Conservation (phyloP, 352 stramenopile genomes). For the Pythium utonaiense region DNA sequence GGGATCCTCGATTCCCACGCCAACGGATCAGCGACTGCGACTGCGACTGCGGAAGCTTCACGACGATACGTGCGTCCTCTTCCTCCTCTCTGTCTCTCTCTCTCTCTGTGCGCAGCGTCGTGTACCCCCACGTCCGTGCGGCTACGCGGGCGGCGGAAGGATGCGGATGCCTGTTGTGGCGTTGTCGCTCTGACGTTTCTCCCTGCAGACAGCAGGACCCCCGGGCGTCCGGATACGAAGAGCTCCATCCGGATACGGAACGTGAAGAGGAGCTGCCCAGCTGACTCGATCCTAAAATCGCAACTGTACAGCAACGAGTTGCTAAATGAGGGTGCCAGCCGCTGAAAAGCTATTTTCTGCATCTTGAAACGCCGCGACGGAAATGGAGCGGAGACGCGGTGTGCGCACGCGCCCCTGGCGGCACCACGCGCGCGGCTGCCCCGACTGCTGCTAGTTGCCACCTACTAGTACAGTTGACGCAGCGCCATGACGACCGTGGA, state of each 20-base stretch:
- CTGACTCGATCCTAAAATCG: constrained; percentile 17
- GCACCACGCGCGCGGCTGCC: not conserved
- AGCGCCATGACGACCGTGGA: constrained; percentile 19
- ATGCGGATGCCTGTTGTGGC: constrained; percentile 2
- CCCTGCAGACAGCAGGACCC: constrained; percentile 5
- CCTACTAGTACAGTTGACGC: not conserved
- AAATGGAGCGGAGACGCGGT: not conserved
- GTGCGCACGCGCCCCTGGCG: no score
- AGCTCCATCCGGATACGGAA: constrained; percentile 17
- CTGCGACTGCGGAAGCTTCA: not conserved
- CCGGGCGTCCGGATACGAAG: constrained; percentile 16
- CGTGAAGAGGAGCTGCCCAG: not conserved
- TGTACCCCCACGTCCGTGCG: not conserved
- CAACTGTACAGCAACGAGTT: constrained; percentile 9
- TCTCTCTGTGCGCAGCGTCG: not conserved
- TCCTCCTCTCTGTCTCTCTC: not conserved
- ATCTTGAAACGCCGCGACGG: constrained; percentile 22
- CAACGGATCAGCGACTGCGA: not conserved
- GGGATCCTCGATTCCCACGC: not conserved
- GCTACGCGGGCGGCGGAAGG: constrained; percentile 1
- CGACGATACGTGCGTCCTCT: not conserved
- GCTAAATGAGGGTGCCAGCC: constrained; percentile 1
- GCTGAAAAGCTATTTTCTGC: constrained; percentile 11
- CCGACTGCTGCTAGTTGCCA: no score
- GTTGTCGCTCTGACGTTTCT: constrained; percentile 30